Evolutionary conservation across 768 basidiomycete genomes (phyloP).

Genomic region (Tephrocybe sp.): DNA sequence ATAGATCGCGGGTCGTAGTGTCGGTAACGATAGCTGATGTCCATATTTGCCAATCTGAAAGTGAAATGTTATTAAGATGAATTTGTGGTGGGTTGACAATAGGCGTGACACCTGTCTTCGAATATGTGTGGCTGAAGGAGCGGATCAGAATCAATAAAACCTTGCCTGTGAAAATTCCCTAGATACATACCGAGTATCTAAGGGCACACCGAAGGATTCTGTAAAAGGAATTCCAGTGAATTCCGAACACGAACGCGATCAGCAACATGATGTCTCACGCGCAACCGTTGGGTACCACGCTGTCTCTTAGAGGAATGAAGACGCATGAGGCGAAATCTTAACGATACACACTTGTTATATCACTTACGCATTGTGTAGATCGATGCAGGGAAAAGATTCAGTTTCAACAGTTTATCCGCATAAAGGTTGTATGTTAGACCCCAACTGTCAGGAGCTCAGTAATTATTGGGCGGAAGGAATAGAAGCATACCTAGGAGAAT

Average conservation of each 20-base stretch:
- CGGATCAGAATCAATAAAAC: background rate
- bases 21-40: constrained; percentile 54
- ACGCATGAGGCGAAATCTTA: background rate
- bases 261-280: constrained; percentile 28
- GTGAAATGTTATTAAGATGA: background rate
- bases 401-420: constrained; percentile 55
- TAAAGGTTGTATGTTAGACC: constrained; percentile 65
- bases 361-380: constrained; percentile 48
- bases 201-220: constrained; percentile 48
- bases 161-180: background rate
- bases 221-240: background rate
- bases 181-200: constrained; percentile 43
- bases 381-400: constrained; percentile 51
- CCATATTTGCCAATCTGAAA: constrained; percentile 59
- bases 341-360: background rate
- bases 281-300: constrained; percentile 52
- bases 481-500: constrained; percentile 38
- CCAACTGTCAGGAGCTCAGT: constrained; percentile 39
- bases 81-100: background rate
- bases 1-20: constrained; percentile 44
- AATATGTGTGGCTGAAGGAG: constrained; percentile 46
- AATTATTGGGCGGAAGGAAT: constrained; percentile 11
- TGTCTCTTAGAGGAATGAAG: constrained; percentile 35
- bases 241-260: background rate
- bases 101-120: constrained; percentile 45